phyloP scores from a whole-genome alignment of 352 stramenopile species.

The Pythium phragmitis region DNA sequence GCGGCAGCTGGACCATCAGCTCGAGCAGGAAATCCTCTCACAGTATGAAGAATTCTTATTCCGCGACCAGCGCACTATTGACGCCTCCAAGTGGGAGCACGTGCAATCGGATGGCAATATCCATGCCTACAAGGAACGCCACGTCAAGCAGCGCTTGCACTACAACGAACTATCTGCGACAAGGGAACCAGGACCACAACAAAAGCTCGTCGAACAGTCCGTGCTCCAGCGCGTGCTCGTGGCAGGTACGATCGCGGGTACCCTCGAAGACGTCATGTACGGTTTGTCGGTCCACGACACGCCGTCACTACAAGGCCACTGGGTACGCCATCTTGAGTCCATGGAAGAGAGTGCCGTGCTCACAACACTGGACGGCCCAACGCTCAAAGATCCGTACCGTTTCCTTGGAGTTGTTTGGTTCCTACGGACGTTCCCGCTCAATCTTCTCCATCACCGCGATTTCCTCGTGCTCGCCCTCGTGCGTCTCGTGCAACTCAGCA shows the following conservation, averaged over 20 bases:
- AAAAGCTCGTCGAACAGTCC: neutral
- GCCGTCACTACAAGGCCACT: slow-evolving; percentile 25
- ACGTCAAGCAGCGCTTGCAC: neutral
- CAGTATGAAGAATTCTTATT: slow-evolving; percentile 44
- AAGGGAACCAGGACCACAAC: slow-evolving; percentile 1
- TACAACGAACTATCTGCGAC: too few relatives aligned
- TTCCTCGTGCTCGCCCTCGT: slow-evolving; percentile 26
- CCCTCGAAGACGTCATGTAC: slow-evolving; percentile 57
- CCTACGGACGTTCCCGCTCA: slow-evolving; percentile 24
- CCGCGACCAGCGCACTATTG: slow-evolving; percentile 25
- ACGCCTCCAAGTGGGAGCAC: slow-evolving; percentile 38
- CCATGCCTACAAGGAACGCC: slow-evolving; percentile 33
- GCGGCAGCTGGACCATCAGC: slow-evolving; percentile 27
- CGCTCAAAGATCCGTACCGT: slow-evolving; percentile 31
- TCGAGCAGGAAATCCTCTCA: slow-evolving; percentile 33
- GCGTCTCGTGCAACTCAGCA: slow-evolving; percentile 8
- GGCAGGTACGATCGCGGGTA: slow-evolving; percentile 37
- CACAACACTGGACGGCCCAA: slow-evolving; percentile 25
- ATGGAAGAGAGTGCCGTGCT: slow-evolving; percentile 34
- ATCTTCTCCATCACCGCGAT: slow-evolving; percentile 41
- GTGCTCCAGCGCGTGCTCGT: slow-evolving; percentile 28
- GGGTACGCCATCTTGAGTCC: slow-evolving; percentile 31
- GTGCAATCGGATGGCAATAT: slow-evolving; percentile 19
- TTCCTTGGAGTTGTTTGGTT: slow-evolving; percentile 39
- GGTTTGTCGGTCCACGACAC: slow-evolving; percentile 11